Conservation (phyloP, 306 rosid genomes). For the Mimosa pudica region DNA sequence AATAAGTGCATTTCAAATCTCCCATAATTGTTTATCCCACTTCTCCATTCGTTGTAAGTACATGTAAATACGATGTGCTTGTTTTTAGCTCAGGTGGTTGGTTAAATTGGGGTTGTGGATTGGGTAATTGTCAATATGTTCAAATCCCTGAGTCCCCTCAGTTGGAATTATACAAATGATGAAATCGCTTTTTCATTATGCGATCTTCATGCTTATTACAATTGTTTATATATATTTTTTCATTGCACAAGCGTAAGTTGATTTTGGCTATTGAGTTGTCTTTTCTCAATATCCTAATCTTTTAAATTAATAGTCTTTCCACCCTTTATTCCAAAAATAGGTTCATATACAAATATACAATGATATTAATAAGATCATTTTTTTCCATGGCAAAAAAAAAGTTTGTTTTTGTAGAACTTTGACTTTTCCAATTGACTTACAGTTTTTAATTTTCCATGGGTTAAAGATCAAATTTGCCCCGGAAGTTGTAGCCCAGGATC, state of each 20-base stretch:
- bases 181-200: conserved; percentile 19
- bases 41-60: conserved; percentile 29
- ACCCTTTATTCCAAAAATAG: not conserved
- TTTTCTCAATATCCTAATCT: conserved; percentile 15
- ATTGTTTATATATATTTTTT: conserved; percentile 7
- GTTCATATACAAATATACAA: not conserved
- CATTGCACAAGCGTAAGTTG: conserved; percentile 34
- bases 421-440: not conserved
- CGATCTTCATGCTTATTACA: conserved; percentile 38
- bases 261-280: conserved; percentile 21
- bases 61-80: conserved; percentile 31
- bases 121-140: not conserved
- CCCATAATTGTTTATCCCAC: not conserved
- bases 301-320: not conserved
- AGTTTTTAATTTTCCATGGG: too few species aligned
- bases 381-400: too few species aligned
- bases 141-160: conserved; percentile 26
- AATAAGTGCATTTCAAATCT: conserved; percentile 28
- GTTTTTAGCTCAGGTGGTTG: conserved; percentile 18
- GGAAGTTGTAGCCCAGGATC: too few species aligned
- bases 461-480: too few species aligned
- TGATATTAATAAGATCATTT: not conserved
- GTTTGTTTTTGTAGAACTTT: too few species aligned
- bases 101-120: not conserved
- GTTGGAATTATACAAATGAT: conserved; percentile 26